These are phyloP conservation scores for Gossypium sturtianum DNA, from an alignment of 345 rosid species.

Conservation along the genomic window DNA sequence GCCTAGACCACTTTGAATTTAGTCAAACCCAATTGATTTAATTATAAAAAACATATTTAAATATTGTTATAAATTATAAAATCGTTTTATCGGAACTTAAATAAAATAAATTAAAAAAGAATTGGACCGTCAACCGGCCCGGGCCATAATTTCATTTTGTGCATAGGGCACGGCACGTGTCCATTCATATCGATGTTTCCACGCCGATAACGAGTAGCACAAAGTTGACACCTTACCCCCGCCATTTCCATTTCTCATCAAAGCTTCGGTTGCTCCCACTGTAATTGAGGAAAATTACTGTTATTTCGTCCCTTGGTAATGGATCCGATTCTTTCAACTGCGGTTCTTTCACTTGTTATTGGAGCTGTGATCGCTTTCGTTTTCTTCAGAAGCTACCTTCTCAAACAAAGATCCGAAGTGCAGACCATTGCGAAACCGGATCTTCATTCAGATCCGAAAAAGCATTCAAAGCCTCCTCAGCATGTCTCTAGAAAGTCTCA, in stretches of 20 bases:
- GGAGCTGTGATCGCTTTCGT: slow-evolving; percentile 63
- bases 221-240: not conserved
- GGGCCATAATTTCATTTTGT: not conserved
- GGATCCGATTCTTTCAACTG: slow-evolving; percentile 53
- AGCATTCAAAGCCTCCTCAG: slow-evolving; percentile 43
- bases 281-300: not conserved
- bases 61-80: too few relatives aligned
- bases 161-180: not conserved
- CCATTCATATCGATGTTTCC: not conserved
- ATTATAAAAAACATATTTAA: too few relatives aligned
- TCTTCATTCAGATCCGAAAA: slow-evolving; percentile 48
- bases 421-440: slow-evolving; percentile 60
- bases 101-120: too few relatives aligned
- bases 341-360: slow-evolving; percentile 42
- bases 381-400: slow-evolving; percentile 76
- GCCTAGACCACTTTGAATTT: not conserved
- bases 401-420: slow-evolving; percentile 72
- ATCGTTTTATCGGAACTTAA: too few relatives aligned
- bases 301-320: slow-evolving; percentile 19
- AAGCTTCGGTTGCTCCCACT: not conserved
- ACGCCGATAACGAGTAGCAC: not conserved
- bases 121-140: too few relatives aligned
- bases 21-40: too few relatives aligned
- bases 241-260: not conserved
- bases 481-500: slow-evolving; percentile 46